Base-by-base conservation (phyloP, 2,329 filamentous ascomycete species). In the Dothistroma septosporum region DNA sequence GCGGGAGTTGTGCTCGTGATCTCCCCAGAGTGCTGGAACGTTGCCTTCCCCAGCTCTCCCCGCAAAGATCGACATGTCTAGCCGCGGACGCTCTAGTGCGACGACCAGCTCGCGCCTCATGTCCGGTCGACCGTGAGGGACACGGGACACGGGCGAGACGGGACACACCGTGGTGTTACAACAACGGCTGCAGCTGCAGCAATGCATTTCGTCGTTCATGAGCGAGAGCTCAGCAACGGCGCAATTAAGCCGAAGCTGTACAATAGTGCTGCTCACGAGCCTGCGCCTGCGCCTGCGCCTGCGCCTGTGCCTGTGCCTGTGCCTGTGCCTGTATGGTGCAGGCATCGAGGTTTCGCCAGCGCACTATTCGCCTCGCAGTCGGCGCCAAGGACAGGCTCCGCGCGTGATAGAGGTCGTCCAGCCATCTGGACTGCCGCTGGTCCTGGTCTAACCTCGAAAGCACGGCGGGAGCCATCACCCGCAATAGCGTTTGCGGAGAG, bases 391-490 rank as follows among this genome's bases (percentile, higher is more conserved):
- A 32, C 49, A 53, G 49, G 24, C 14, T 35, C 49, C 49, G 52
- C 50, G 47, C 35, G 19, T 46, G 22, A 12, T 28, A 28, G 24
- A 28, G 49, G 60, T 16, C 53, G 55, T 24, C 65, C 58, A 58
- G 60, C 53, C 58, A 63, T 61, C 58, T 60, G 60, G 60, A 59
- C 57, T 59, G 58, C 64, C 56, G 61, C 64, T 41, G 61, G 57
- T 49, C 55, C 46, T 57, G 57, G 28, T 19, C 55, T 57, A 54
- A 54, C 14, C 16, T 19, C 19, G 35, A 58, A 64, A 59, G 58
- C 53, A 61, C 66, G 60, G 64, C 57, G 62, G 48, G 37, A 57
- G 50, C 61, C 63, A 59, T 62, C 64, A 64, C 64, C 64, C 64
- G 66, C 59, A 62, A 48, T 46, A 55, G 50, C 59, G 60, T 56